phyloP scores from a whole-genome alignment of 1,284 basidiomycete genomes.

The Mycena sp. region DNA sequence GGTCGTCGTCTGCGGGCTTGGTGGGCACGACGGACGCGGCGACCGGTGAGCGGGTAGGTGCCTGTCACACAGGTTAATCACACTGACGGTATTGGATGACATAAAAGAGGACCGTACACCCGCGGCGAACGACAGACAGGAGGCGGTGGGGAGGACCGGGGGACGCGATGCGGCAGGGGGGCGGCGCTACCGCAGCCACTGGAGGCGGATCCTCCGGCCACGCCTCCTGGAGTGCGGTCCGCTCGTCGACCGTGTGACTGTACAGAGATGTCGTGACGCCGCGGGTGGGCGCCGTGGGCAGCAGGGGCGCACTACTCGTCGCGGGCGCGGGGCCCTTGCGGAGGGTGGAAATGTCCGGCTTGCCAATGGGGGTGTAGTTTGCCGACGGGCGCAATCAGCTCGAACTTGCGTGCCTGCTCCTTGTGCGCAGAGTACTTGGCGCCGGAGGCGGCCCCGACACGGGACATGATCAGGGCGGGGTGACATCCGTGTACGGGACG shows the following conservation, averaged over 20 bases:
- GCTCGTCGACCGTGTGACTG: constrained; percentile 46
- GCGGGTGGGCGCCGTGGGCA: constrained; percentile 53
- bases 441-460: constrained; percentile 92
- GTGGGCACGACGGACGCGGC: constrained; percentile 59
- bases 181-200: constrained; percentile 49
- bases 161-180: constrained; percentile 40
- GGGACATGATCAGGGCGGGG: constrained; percentile 83
- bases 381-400: constrained; percentile 81
- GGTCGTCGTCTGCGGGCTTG: constrained; percentile 81
- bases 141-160: constrained; percentile 46
- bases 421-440: constrained; percentile 88
- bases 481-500: constrained; percentile 75
- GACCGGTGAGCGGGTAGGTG: constrained; percentile 48
- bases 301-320: constrained; percentile 46
- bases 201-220: constrained; percentile 64
- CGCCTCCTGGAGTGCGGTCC: constrained; percentile 58
- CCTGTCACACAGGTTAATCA: not conserved
- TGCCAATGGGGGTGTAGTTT: constrained; percentile 80
- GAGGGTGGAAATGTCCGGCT: constrained; percentile 71
- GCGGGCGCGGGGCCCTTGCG: constrained; percentile 56
- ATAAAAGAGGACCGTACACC: not conserved
- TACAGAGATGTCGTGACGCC: constrained; percentile 52
- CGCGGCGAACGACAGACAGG: constrained; percentile 14
- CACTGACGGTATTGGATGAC: constrained; percentile 5
- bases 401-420: constrained; percentile 67